These are phyloP conservation scores for Umbelopsis vinacea DNA, from an alignment of 192 early-diverging fungal species.

Conservation along the genomic window DNA sequence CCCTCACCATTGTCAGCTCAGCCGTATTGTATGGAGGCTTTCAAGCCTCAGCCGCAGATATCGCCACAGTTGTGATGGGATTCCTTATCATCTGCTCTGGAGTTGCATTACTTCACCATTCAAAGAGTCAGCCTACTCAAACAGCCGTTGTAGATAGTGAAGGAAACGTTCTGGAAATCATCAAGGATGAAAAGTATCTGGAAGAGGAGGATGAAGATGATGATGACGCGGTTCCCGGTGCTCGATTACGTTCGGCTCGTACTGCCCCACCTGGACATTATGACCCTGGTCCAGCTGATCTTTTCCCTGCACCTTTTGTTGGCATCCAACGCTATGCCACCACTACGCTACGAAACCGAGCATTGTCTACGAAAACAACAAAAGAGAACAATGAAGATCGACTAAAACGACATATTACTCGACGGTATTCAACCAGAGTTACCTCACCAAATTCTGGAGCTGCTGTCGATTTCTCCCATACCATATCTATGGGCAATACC, in stretches of 20 bases:
- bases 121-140: slow-evolving; percentile 33
- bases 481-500: slow-evolving; percentile 18
- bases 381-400: not conserved
- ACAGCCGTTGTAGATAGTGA: slow-evolving; percentile 14
- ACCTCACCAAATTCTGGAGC: not conserved
- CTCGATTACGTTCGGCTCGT: not conserved
- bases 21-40: slow-evolving; percentile 88
- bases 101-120: slow-evolving; percentile 73
- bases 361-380: not conserved
- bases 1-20: slow-evolving; percentile 89
- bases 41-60: slow-evolving; percentile 67
- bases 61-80: slow-evolving; percentile 81
- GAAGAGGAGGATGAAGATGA: slow-evolving; percentile 23
- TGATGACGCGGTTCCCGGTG: not conserved
- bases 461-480: not conserved
- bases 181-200: slow-evolving; percentile 25
- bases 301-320: slow-evolving; percentile 30
- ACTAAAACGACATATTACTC: slow-evolving; percentile 1
- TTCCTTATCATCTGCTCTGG: slow-evolving; percentile 92
- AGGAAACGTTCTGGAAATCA: slow-evolving; percentile 12
- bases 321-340: slow-evolving; percentile 32
- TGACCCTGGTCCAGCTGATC: slow-evolving; percentile 28
- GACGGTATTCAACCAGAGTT: not conserved
- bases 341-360: slow-evolving; percentile 15
- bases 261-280: slow-evolving; percentile 5